Base-by-base conservation (phyloP, 768 basidiomycete genomes). In the Tulasnella calospora region DNA sequence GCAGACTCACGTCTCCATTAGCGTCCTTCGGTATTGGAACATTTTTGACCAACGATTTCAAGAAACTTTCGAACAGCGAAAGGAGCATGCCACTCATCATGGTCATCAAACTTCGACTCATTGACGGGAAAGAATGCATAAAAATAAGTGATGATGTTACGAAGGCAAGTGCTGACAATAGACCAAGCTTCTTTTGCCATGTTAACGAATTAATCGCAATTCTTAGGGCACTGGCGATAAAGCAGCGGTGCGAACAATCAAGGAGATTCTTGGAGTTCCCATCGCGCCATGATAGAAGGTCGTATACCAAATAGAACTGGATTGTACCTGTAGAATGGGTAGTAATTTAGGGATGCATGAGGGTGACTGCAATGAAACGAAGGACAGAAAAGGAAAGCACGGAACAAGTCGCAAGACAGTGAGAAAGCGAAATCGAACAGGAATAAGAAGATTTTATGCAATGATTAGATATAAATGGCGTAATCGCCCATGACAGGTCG, bases 1-100 rank as follows among this genome's bases (percentile, higher is more conserved):
- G 44, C n/a, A 0, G 30, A 38, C 80, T 81, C 74, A 80, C 55
- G n/a, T 69, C 38, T 51, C 67, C 17, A 21, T 67, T 75, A 97
- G 96, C 91, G 74, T 89, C 92, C 0, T 99, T 95, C 83, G 98
- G 98, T 12, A 95, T 99, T 67, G 98, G 98, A 0, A 99, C 98
- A 0, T 92, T 88, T 83, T 84, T 98, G 12, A 95, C 95, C 21
- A 98, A 98, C 82, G 96, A 98, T 84, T 98, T 96, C 85, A 79
- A 80, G 35, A 30, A 30, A 81, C 82, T 81, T 83, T 57, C 86
- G 86, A 41, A 86, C 84, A 79, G 82, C 84, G 88, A 89, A 82
- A 90, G 89, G 84, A 94, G 92, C 85, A 92, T 90, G 82, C 89
- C 95, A 30, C 83, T 98, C 80, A 98, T 97, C 82, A 98, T 99